Conservation (phyloP, 2,329 filamentous ascomycete species). For the Annulohypoxylon truncatum region DNA sequence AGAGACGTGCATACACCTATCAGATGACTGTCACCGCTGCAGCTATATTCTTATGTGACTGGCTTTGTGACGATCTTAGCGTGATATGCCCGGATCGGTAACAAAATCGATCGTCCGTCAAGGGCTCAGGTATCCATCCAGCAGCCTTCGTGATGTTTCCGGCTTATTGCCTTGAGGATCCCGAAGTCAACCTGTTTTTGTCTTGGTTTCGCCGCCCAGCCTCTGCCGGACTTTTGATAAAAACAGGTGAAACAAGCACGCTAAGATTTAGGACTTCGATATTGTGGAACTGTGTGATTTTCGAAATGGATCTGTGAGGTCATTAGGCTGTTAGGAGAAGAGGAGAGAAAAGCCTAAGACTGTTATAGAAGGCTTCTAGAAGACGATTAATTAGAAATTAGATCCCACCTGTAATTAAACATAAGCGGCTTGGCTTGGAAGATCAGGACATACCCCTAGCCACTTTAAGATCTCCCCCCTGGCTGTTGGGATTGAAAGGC, state of each 20-base stretch:
- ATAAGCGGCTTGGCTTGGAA: constrained; percentile 15
- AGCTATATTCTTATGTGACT: constrained; percentile 16
- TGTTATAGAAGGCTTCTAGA: constrained; percentile 37
- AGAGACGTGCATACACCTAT: constrained; percentile 14
- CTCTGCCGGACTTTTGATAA: constrained; percentile 10
- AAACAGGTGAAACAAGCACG: constrained; percentile 33
- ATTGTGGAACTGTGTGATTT: constrained; percentile 28
- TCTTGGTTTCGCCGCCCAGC: constrained; percentile 1
- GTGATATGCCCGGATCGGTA: constrained; percentile 22
- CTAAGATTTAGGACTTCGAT: constrained; percentile 30
- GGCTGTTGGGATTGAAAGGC: constrained; percentile 8
- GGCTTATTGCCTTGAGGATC: constrained; percentile 19
- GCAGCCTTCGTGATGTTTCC: constrained; percentile 7
- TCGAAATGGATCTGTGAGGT: constrained; percentile 23
- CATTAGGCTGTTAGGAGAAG: constrained; percentile 13
- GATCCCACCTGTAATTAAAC: constrained; percentile 40
- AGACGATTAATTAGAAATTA: constrained; percentile 32
- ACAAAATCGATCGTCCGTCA: constrained; percentile 26
- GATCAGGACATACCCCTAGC: constrained; percentile 33
- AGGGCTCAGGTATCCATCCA: constrained; percentile 16
- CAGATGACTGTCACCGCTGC: constrained; percentile 21
- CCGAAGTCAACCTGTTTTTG: constrained; percentile 4
- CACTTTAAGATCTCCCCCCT: constrained; percentile 15
- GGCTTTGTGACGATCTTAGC: constrained; percentile 10
- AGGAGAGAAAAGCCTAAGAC: constrained; percentile 30